These are phyloP conservation scores for Dillenia suffruticosa DNA, from an alignment of 164 flowering plant species.

Conservation along the genomic window DNA sequence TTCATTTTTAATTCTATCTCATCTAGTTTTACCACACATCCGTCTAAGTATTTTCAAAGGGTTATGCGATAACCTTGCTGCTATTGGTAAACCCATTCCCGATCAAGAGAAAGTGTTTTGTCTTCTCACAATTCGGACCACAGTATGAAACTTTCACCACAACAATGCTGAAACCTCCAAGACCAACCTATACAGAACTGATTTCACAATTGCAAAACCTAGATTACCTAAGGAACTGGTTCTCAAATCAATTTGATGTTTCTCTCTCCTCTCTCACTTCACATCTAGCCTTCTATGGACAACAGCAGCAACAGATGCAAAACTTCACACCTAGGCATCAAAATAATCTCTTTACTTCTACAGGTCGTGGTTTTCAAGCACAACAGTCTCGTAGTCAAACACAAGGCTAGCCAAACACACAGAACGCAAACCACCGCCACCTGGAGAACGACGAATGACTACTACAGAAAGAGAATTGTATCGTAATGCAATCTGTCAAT, in stretches of 20 bases:
- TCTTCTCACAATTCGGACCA: constrained; percentile 3
- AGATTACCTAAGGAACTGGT: not conserved
- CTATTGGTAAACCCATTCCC: not conserved
- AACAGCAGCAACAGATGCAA: constrained; percentile 1
- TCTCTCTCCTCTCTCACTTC: not conserved
- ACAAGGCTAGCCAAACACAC: not conserved
- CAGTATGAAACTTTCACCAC: constrained; percentile 9
- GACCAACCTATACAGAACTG: constrained; percentile 4
- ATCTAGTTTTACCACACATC: no score
- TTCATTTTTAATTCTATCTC: no score
- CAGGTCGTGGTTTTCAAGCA: not conserved
- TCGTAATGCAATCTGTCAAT: constrained; percentile 6
- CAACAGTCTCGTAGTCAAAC: not conserved
- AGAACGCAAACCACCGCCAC: not conserved
- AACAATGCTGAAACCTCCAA: constrained; percentile 7
- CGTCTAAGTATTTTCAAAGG: no score
- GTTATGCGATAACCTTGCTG: constrained; percentile 1
- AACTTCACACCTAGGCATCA: not conserved
- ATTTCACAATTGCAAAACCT: constrained; percentile 4
- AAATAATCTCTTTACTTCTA: not conserved
- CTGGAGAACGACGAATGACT: constrained; percentile 1
- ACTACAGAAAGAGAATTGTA: not conserved
- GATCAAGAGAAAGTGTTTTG: constrained; percentile 3
- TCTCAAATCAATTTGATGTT: not conserved
- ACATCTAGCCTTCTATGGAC: constrained; percentile 4